These are phyloP conservation scores for Eleusine indica DNA, from an alignment of 176 grass and related monocot genomes.

Conservation along the genomic window DNA sequence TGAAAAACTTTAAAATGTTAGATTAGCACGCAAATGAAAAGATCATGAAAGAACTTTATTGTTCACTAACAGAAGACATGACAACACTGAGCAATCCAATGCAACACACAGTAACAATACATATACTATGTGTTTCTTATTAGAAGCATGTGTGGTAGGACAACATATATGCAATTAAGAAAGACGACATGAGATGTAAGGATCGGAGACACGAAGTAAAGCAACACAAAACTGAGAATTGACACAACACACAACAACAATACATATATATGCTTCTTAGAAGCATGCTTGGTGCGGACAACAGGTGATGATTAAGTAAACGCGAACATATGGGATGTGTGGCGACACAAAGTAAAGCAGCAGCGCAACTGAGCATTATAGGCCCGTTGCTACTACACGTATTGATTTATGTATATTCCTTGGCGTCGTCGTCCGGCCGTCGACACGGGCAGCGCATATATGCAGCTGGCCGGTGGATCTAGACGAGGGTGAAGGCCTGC, in stretches of 20 bases:
- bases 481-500: conserved; percentile 18
- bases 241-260: neutral
- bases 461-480: neutral
- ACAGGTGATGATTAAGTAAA: neutral
- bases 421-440: neutral
- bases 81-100: too few relatives aligned
- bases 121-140: too few relatives aligned
- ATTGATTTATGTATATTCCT: neutral
- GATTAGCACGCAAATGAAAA: too few relatives aligned
- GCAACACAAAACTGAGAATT: too few relatives aligned
- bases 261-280: conserved; percentile 17
- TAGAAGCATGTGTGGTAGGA: too few relatives aligned
- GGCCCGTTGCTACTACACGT: neutral
- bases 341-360: conserved; percentile 5
- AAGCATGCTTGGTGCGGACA: neutral
- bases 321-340: neutral
- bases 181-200: too few relatives aligned
- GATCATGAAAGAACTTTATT: too few relatives aligned
- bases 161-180: too few relatives aligned
- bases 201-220: too few relatives aligned
- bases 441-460: neutral
- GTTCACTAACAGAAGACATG: too few relatives aligned
- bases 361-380: neutral
- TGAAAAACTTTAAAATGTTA: too few relatives aligned
- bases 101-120: too few relatives aligned